Evolutionary conservation across 2,329 filamentous ascomycete species (phyloP).

Genomic region (Emericellopsis cladophorae): DNA sequence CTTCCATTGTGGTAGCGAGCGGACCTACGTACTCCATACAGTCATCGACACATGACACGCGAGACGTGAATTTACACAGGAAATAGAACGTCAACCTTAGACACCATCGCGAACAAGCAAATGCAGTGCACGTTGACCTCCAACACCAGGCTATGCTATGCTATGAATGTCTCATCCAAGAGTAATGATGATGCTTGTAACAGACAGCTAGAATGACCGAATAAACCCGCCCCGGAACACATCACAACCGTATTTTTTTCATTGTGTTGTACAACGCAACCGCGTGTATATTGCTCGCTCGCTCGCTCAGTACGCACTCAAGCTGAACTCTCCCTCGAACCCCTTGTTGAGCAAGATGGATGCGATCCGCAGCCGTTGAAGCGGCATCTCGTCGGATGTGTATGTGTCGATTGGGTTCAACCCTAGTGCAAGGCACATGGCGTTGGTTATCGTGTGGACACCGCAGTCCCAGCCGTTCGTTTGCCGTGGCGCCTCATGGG

Average conservation of each 20-base stretch:
- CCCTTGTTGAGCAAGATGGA: constrained; percentile 55
- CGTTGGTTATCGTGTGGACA: constrained; percentile 65
- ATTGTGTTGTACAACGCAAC: background rate
- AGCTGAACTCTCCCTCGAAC: constrained; percentile 46
- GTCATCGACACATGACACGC: too few species aligned
- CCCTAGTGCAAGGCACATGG: constrained; percentile 46
- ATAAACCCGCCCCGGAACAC: background rate
- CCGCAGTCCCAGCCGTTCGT: constrained; percentile 63
- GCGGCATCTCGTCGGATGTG: constrained; percentile 37
- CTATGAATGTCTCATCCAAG: too few species aligned
- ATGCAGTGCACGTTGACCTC: too few species aligned
- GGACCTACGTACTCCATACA: too few species aligned
- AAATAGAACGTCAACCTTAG: too few species aligned
- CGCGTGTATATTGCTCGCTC: constrained; percentile 2
- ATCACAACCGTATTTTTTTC: background rate
- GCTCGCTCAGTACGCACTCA: constrained; percentile 22
- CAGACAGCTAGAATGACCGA: too few species aligned
- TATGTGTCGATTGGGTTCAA: constrained; percentile 38
- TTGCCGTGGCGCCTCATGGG: constrained; percentile 41
- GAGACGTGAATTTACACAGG: too few species aligned
- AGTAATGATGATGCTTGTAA: too few species aligned
- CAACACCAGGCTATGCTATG: too few species aligned
- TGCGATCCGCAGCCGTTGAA: constrained; percentile 50
- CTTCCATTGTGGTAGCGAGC: too few species aligned
- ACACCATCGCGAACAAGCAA: too few species aligned